Evolutionary conservation across 2,329 filamentous ascomycete species (phyloP), one percentile per base, ranked within the genome.

Genomic region (Clonostachys sp.): DNA sequence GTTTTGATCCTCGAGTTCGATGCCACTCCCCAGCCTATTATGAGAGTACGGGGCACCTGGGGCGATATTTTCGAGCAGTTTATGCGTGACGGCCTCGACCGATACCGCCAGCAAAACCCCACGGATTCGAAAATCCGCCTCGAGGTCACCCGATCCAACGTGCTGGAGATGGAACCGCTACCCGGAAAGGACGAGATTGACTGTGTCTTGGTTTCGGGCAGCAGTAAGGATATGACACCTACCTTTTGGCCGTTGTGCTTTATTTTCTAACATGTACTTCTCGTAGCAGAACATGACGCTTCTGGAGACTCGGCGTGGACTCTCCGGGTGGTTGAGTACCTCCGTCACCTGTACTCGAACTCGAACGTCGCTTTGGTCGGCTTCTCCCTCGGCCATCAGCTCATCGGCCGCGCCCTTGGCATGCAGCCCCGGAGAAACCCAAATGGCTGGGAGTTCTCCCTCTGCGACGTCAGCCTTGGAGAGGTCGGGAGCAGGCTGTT

Each of bases 351-450:
- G 12, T 60, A 65, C 10, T 55, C 59, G 5, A 53, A 56, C 14
- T 65, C 61, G 6, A 59, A 73, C 1, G 60, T 75, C 12, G 71
- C 62, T 7, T 58, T 74, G 1, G 60, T 75, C 12, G 73, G 73
- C 2, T 62, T 75, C 36, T 76, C 73, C 51, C 76, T 75, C 51
- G 72, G 73, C 2, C 72, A 76, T 44, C 72, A 76, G 55, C 73
- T 76, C 33, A 53, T 76, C 34, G 73, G 66, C 3, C 60, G 72
- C 4, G 71, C 71, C 3, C 56, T 71, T 30, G 66, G 62, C 41
- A 63, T 66, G 6, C 57, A 59, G 33, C 60, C 72, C 3, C 65
- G 62, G 10, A 63, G 64, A 50, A 69, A 61, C 34, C 60, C 67
- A 3, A 62, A 59, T 17, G 70, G 70, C 1, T 75, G 72, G 71